These are phyloP conservation scores for Candida nanaspora DNA, from an alignment of 805 yeast species.

Conservation along the genomic window DNA sequence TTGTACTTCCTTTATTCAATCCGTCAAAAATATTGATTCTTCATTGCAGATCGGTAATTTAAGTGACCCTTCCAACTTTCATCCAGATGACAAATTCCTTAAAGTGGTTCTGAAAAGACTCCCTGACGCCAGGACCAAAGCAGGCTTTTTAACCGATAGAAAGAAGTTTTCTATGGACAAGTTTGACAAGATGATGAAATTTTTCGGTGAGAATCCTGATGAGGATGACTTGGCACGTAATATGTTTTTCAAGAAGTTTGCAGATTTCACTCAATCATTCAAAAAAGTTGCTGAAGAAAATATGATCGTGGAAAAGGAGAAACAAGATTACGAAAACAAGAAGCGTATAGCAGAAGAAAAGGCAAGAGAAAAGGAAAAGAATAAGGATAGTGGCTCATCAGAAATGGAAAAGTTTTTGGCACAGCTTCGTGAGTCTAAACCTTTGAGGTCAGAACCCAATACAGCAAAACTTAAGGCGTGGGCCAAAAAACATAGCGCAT, in stretches of 20 bases:
- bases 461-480: constrained; percentile 77
- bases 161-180: constrained; percentile 54
- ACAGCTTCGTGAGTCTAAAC: constrained; percentile 81
- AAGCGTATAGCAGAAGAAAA: constrained; percentile 49
- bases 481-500: constrained; percentile 47
- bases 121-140: constrained; percentile 69
- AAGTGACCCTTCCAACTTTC: constrained; percentile 70
- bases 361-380: constrained; percentile 14
- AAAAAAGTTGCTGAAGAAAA: constrained; percentile 77
- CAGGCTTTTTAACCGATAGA: constrained; percentile 57
- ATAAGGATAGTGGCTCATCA: constrained; percentile 17
- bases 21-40: constrained; percentile 60
- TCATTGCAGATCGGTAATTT: constrained; percentile 79
- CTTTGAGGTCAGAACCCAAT: constrained; percentile 66
- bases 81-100: constrained; percentile 75
- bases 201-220: constrained; percentile 82
- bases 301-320: constrained; percentile 73
- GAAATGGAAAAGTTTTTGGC: constrained; percentile 86
- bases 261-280: constrained; percentile 73
- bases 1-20: constrained; percentile 54
- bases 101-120: constrained; percentile 54
- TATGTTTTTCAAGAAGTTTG: constrained; percentile 70
- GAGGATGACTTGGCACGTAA: constrained; percentile 57
- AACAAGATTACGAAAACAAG: constrained; percentile 66
- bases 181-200: constrained; percentile 65